Base-by-base conservation (phyloP, 148 eudicot genomes). In the Persicaria maculosa region DNA sequence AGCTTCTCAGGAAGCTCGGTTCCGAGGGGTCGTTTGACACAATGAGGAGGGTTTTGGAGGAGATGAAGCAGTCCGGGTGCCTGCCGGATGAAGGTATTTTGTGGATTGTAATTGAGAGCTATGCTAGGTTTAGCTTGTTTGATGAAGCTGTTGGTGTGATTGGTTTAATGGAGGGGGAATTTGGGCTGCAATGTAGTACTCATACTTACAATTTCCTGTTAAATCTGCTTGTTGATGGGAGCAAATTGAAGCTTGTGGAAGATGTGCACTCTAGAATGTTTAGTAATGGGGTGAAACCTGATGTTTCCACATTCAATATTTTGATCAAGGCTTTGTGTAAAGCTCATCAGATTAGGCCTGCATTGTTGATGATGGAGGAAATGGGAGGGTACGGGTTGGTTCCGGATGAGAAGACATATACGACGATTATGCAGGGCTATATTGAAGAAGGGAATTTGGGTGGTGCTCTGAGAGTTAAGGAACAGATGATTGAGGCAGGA, bases 291-390 rank as follows among this genome's bases (percentile, higher is more conserved):
- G 89, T 90, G 74, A 82, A 80, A 58, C 83, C 80, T 1, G 99
- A 90, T 83, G 92, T 92, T 82, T 90, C 97, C 0, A 95, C 97
- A 0, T 95, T 86, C 77, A 95, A 92, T 76, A 87, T 95, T 55
- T 83, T 95, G 89, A 88, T 92, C 2, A 95, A 90, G 80, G 99
- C 92, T 8, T 79, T 95, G 73, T 95, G 99, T 79, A 95, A 88
- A 78, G 91, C 93, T 6, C 99, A 89, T 88, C 99, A 92, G 20
- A 86, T 90, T 82, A 90, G 96, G 84, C 93, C 92, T 77, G 97
- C 99, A 4, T 89, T 95, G 84, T 81, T 92, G 85, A 85, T 95
- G 94, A 84, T 95, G 91, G 97, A 95, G 70, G 99, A 95, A 74
- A 92, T 95, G 99, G 85, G 79, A n/a, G 84, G 74, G 16, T 74